Conservation (phyloP, 306 rosid species). For the Sophora flavescens region DNA sequence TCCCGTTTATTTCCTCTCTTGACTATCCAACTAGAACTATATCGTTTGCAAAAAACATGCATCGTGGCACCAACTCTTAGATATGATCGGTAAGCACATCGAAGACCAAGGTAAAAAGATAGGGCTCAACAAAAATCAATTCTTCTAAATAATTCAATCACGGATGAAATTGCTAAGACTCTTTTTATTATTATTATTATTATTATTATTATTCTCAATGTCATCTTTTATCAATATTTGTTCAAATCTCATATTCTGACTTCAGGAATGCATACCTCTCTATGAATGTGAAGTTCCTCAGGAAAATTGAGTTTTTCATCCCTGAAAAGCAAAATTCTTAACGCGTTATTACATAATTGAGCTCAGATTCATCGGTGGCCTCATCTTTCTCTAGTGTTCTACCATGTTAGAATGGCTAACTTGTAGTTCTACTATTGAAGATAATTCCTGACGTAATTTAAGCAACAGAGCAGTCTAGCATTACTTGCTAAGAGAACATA, state of each 20-base stretch:
- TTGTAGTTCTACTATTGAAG: constrained; percentile 4
- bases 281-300: constrained; percentile 71
- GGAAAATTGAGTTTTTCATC: constrained; percentile 87
- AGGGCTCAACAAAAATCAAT: background rate
- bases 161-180: background rate
- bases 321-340: constrained; percentile 60
- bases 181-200: background rate
- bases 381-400: constrained; percentile 13
- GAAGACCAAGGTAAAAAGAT: too few species aligned
- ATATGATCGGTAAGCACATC: too few species aligned
- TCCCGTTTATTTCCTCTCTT: too few species aligned
- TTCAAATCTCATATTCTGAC: constrained; percentile 13
- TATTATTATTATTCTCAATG: background rate
- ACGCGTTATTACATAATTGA: background rate
- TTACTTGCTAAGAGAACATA: constrained; percentile 43
- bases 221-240: constrained; percentile 10
- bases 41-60: too few species aligned
- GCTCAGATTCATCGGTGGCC: constrained; percentile 27
- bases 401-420: constrained; percentile 32
- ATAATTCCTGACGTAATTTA: constrained; percentile 24
- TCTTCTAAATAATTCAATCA: constrained; percentile 11
- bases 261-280: constrained; percentile 68
- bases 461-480: constrained; percentile 37
- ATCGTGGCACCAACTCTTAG: too few species aligned
- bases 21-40: too few species aligned